phyloP scores from a whole-genome alignment of 169 alveolate species.

The Theileria equi region DNA sequence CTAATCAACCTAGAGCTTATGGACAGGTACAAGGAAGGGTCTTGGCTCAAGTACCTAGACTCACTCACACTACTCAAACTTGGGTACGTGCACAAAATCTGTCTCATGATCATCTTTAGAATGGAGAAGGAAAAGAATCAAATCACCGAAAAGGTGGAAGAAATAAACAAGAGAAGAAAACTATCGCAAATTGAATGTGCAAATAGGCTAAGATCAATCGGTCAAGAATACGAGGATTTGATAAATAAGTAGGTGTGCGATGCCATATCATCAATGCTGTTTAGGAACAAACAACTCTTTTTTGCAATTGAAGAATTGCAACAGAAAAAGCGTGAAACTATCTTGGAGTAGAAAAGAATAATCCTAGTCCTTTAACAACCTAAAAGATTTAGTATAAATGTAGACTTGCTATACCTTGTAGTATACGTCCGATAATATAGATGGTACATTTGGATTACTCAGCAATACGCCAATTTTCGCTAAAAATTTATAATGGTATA shows the following conservation, averaged over 20 bases:
- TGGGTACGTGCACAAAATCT: constrained; percentile 17
- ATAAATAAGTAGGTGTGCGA: not conserved
- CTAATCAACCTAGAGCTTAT: constrained; percentile 47
- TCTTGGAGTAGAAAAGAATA: constrained; percentile 2
- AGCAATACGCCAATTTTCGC: not conserved
- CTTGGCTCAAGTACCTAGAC: constrained; percentile 56
- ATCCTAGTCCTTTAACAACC: constrained; percentile 5
- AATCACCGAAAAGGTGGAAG: constrained; percentile 28
- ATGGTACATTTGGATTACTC: constrained; percentile 13
- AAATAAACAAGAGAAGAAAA: constrained; percentile 44
- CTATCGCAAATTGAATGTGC: constrained; percentile 42
- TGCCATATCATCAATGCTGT: not conserved
- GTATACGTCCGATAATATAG: not conserved
- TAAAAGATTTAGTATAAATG: not conserved
- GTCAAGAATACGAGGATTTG: constrained; percentile 37
- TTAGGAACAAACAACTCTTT: constrained; percentile 26
- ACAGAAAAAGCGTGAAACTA: constrained; percentile 2
- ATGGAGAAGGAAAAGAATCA: constrained; percentile 12
- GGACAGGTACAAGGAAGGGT: constrained; percentile 61
- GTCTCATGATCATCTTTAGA: not conserved
- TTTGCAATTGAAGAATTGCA: constrained; percentile 53
- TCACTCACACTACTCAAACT: constrained; percentile 12
- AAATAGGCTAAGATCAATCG: constrained; percentile 2
- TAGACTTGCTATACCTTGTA: constrained; percentile 10
- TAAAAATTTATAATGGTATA: not conserved